These are phyloP conservation scores for Aethionema arabicum DNA, from an alignment of 345 rosid genomes.

Conservation along the genomic window DNA sequence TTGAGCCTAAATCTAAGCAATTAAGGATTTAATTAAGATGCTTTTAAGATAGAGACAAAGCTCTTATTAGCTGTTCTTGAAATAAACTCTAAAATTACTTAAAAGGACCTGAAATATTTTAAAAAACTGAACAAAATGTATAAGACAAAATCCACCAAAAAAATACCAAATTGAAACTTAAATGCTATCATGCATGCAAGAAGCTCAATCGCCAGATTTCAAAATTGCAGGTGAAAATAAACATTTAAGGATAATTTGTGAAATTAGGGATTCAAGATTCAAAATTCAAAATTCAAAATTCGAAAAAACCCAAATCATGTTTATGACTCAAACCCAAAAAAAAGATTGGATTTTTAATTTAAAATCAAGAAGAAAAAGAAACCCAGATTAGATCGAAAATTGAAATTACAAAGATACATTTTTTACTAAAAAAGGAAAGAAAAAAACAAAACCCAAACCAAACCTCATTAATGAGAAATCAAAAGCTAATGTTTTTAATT, in stretches of 20 bases:
- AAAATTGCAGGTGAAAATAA: constrained; percentile 2
- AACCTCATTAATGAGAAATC: not conserved
- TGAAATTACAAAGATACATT: constrained; percentile 21
- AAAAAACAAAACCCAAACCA: not conserved
- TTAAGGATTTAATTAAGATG: too few relatives aligned
- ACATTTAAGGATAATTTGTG: constrained; percentile 8
- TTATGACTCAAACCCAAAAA: not conserved
- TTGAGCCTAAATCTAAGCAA: constrained; percentile 35
- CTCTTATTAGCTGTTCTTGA: too few relatives aligned
- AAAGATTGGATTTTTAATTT: not conserved
- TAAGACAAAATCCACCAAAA: constrained; percentile 1
- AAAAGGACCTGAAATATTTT: constrained; percentile 18
- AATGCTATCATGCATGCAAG: constrained; percentile 37
- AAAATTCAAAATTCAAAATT: constrained; percentile 28
- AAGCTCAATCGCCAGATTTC: constrained; percentile 28
- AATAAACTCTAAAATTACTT: not conserved
- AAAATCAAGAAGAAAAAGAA: not conserved
- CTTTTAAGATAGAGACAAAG: too few relatives aligned
- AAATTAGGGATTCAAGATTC: not conserved
- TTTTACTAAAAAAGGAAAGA: constrained; percentile 3
- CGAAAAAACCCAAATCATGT: not conserved
- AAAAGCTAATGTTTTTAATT: not conserved
- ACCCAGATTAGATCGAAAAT: constrained; percentile 9
- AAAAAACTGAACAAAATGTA: constrained; percentile 14
- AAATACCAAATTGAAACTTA: constrained; percentile 14